Conservation (phyloP, 306 rosid species). For the Lathyrus tuberosus region DNA sequence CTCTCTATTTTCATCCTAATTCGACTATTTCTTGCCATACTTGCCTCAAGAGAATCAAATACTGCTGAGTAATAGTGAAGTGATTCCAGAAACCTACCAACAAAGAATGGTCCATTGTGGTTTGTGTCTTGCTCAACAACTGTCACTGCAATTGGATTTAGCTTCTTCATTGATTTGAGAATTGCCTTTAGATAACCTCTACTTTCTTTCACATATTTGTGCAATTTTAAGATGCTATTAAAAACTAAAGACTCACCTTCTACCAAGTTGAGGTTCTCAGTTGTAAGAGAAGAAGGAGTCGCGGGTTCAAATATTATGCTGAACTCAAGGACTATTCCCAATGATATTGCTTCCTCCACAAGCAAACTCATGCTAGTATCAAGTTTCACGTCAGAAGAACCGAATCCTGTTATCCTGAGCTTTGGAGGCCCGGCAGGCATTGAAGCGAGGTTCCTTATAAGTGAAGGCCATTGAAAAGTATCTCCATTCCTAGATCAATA, state of each 20-base stretch:
- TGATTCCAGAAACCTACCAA: constrained; percentile 77
- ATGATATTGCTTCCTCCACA: constrained; percentile 63
- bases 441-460: constrained; percentile 68
- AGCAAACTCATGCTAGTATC: constrained; percentile 51
- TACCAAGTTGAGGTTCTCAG: constrained; percentile 63
- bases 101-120: constrained; percentile 84
- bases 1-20: constrained; percentile 70
- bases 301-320: constrained; percentile 47
- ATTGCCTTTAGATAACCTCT: constrained; percentile 66
- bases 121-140: constrained; percentile 83
- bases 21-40: constrained; percentile 56
- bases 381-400: constrained; percentile 37
- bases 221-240: constrained; percentile 65
- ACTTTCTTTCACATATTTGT: constrained; percentile 67
- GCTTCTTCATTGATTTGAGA: constrained; percentile 69
- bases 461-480: constrained; percentile 80
- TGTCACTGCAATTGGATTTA: constrained; percentile 57
- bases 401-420: constrained; percentile 62
- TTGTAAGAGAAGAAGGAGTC: constrained; percentile 56
- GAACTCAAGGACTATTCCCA: constrained; percentile 57
- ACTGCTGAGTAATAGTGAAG: constrained; percentile 81
- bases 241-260: constrained; percentile 67
- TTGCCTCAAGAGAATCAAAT: constrained; percentile 72
- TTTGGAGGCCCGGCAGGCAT: constrained; percentile 66
- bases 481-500: constrained; percentile 71